phyloP scores from a whole-genome alignment of 2,329 filamentous ascomycete genomes.

The Paraphoma chrysanthemicola region DNA sequence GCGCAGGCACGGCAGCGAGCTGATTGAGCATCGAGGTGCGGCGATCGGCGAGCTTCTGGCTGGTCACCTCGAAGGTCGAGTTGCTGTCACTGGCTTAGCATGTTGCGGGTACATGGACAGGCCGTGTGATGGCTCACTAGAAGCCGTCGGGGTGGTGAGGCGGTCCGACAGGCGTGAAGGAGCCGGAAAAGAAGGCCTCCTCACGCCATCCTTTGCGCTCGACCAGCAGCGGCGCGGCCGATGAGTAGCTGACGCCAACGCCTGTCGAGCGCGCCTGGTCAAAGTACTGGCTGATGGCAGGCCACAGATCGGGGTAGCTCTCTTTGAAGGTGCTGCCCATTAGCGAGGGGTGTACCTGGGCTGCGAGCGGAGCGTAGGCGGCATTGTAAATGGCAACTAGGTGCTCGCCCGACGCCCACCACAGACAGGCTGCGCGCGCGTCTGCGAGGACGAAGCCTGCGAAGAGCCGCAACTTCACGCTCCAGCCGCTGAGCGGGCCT shows the following conservation, averaged over 20 bases:
- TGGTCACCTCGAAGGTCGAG: conserved; percentile 40
- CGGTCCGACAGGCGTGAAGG: conserved; percentile 39
- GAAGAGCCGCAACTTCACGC: conserved; percentile 36
- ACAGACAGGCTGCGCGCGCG: conserved; percentile 41
- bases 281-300: conserved; percentile 28
- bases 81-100: conserved; percentile 19
- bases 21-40: conserved; percentile 40
- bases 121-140: conserved; percentile 12
- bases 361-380: conserved; percentile 35
- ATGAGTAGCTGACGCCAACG: conserved; percentile 32
- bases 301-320: conserved; percentile 39
- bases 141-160: conserved; percentile 37
- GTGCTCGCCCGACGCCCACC: conserved; percentile 35
- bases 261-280: conserved; percentile 31
- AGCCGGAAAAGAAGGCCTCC: conserved; percentile 42
- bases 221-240: conserved; percentile 27
- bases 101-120: background rate
- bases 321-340: conserved; percentile 40
- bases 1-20: conserved; percentile 34
- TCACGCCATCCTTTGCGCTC: conserved; percentile 39
- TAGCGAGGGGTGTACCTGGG: conserved; percentile 34
- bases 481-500: conserved; percentile 35
- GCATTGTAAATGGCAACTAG: conserved; percentile 45
- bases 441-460: conserved; percentile 40
- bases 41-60: conserved; percentile 38